These are phyloP conservation scores for Polytolypa hystricis DNA, from an alignment of 2,329 filamentous ascomycete genomes.

Conservation along the genomic window DNA sequence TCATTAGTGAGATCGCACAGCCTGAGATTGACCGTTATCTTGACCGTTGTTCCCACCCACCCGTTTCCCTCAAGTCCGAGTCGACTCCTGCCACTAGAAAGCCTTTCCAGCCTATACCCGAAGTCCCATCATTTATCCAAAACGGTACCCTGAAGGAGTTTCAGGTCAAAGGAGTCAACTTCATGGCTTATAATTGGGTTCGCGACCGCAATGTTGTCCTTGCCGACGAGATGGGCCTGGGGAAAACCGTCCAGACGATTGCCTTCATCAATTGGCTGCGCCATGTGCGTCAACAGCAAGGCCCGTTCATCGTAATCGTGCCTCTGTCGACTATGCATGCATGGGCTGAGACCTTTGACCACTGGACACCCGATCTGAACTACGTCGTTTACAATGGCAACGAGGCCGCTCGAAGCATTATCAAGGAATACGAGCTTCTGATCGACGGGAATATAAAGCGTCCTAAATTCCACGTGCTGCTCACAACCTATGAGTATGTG, in stretches of 20 bases:
- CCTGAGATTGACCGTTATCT: constrained; percentile 85
- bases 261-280: constrained; percentile 95
- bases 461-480: constrained; percentile 91
- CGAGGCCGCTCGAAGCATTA: constrained; percentile 71
- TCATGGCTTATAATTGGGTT: constrained; percentile 92
- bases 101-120: constrained; percentile 58
- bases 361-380: constrained; percentile 91
- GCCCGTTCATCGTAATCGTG: constrained; percentile 93
- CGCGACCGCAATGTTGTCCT: constrained; percentile 90
- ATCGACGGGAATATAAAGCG: constrained; percentile 76
- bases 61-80: constrained; percentile 68
- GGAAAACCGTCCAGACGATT: constrained; percentile 96
- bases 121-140: constrained; percentile 76
- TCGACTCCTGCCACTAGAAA: constrained; percentile 64
- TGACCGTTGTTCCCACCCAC: constrained; percentile 69
- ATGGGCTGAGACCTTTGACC: constrained; percentile 95
- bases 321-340: constrained; percentile 94
- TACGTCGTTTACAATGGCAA: constrained; percentile 95
- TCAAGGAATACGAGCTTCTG: constrained; percentile 81
- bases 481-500: constrained; percentile 97
- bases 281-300: constrained; percentile 79
- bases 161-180: constrained; percentile 88
- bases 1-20: constrained; percentile 70
- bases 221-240: constrained; percentile 96
- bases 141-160: constrained; percentile 82